Evolutionary conservation across 2,329 filamentous ascomycete genomes (phyloP), one percentile per base, ranked within the genome.

Genomic region (Zasmidium angulare): DNA sequence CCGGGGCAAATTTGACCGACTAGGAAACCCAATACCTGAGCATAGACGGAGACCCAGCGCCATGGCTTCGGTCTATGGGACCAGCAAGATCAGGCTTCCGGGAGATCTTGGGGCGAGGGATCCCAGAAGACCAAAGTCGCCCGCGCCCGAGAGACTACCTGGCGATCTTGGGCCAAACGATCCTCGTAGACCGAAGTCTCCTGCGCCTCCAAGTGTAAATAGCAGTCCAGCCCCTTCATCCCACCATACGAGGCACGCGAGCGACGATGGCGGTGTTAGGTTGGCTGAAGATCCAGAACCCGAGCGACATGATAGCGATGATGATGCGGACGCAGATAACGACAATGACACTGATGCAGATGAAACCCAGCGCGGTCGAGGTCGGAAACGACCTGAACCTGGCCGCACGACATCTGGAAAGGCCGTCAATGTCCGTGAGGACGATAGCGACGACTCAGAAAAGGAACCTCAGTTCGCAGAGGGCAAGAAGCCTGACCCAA

Each of bases 81-180:
- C 56, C 20, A 56, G 24, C 12, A 68, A 68, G 46, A 66, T 73
- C 11, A 61, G 64, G 24, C 62, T 75, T n/a, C 73, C 73, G 7
- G 73, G 73, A 19, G 73, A 75, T 59, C 66, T 74, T 3, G 73
- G 73, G 17, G 65, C 72, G 3, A 71, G 66, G 40, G 73, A 75
- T 57, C 72, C 72, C 6, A 62, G 72, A 48, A 65, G 72, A 36
- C 66, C 71, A 12, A 67, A 68, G 29, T 73, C 71, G 1, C 72
- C 72, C 19, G 68, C 67, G 3, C 66, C 70, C 19, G 53, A 49
- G 29, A 40, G 55, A 4, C 46, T 72, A 3, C 71, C 71, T 48
- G 71, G 71, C 20, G 71, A 73, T 53, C 59, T 73, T 3, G 71
- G 71, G 26, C 68, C 71, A 1, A 71, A 70, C 46, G 70, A 72